Conservation (phyloP, 805 yeast species). For the Ogataea polymorpha region DNA sequence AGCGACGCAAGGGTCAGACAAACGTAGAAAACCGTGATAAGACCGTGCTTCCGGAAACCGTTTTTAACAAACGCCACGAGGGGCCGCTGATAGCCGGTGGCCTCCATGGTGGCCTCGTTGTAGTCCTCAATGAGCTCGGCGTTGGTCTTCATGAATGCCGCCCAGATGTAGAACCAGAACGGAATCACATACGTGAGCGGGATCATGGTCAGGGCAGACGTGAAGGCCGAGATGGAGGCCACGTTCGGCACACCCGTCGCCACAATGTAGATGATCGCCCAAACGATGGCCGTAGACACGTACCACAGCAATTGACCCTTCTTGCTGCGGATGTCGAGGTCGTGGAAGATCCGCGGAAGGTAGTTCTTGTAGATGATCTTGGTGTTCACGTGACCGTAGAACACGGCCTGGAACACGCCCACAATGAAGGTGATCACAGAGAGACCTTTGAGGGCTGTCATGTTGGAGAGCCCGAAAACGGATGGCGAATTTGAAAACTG, state of each 20-base stretch:
- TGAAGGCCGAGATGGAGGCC: constrained; percentile 25
- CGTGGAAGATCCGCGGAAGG: constrained; percentile 33
- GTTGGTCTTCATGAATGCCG: constrained; percentile 18
- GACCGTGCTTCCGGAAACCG: constrained; percentile 22
- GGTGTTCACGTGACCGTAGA: constrained; percentile 46
- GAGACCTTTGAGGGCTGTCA: constrained; percentile 33
- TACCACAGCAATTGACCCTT: constrained; percentile 28
- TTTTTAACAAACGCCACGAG: not conserved
- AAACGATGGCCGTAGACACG: constrained; percentile 13
- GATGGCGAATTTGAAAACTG: constrained; percentile 44
- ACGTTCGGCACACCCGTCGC: constrained; percentile 30
- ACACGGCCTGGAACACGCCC: constrained; percentile 42
- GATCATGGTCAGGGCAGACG: constrained; percentile 28
- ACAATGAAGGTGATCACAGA: constrained; percentile 37
- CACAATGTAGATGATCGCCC: constrained; percentile 19
- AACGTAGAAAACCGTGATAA: constrained; percentile 19
- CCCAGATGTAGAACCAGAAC: constrained; percentile 22
- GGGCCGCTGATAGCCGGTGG: constrained; percentile 3
- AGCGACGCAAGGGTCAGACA: constrained; percentile 25
- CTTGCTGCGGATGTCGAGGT: constrained; percentile 33
- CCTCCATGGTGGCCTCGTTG: constrained; percentile 4
- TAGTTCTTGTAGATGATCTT: constrained; percentile 42
- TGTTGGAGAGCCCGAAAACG: constrained; percentile 39
- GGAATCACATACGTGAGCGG: constrained; percentile 31
- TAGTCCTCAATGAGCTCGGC: constrained; percentile 5